Evolutionary conservation across 495 filamentous ascomycete genomes (phyloP).

Genomic region (Copromyces sp.): DNA sequence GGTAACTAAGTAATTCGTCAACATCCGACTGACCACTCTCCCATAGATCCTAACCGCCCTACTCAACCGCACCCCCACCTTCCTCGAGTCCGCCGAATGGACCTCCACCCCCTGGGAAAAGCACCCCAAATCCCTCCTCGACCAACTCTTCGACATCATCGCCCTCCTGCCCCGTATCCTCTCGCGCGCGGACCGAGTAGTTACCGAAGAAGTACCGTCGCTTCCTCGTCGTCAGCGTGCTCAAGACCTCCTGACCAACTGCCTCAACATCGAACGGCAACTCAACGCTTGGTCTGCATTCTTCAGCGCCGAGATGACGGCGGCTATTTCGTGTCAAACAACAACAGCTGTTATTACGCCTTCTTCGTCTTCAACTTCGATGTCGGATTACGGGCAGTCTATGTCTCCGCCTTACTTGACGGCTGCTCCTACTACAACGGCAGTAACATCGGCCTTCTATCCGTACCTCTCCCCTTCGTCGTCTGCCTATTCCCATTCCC

Average conservation of each 20-base stretch:
- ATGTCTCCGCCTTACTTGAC: background rate
- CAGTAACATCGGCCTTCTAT: background rate
- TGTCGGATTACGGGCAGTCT: background rate
- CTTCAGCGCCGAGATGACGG: conserved; percentile 10
- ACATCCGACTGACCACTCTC: background rate
- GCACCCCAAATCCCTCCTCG: conserved; percentile 33
- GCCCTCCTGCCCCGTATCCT: conserved; percentile 29
- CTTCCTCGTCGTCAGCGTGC: conserved; percentile 25
- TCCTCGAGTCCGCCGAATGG: conserved; percentile 34
- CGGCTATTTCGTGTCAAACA: background rate
- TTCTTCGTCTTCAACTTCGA: background rate
- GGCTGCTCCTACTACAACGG: background rate
- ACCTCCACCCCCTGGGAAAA: conserved; percentile 31
- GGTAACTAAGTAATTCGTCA: no score
- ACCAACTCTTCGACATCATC: conserved; percentile 33
- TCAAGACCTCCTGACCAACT: conserved; percentile 31
- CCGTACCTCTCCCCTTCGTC: background rate
- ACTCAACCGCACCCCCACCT: conserved; percentile 33
- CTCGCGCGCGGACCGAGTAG: conserved; percentile 24
- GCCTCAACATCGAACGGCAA: conserved; percentile 28
- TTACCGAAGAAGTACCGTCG: conserved; percentile 15
- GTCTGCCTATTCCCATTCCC: background rate
- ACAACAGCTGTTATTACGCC: background rate
- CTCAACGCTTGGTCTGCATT: conserved; percentile 30
- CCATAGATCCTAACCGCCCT: conserved; percentile 32